phyloP scores from a whole-genome alignment of 768 basidiomycete species.

The Mycena capillaripes region DNA sequence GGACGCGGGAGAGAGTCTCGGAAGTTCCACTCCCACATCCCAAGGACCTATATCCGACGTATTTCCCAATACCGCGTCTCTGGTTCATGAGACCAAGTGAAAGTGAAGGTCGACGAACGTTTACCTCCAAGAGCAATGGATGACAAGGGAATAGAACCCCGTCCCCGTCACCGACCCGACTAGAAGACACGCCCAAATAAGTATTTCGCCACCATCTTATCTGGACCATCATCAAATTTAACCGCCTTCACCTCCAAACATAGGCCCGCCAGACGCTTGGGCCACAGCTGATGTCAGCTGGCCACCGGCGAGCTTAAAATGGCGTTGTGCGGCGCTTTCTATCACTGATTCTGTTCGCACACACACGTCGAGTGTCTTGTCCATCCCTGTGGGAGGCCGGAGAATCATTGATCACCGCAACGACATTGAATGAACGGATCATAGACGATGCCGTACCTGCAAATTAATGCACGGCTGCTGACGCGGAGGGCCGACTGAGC shows the following conservation, averaged over 20 bases:
- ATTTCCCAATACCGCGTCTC: neutral
- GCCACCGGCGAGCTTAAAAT: slow-evolving; percentile 16
- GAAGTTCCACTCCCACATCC: neutral
- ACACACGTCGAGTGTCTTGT: slow-evolving; percentile 25
- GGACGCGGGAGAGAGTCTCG: neutral
- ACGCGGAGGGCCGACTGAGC: neutral
- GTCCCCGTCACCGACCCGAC: neutral
- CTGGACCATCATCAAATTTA: slow-evolving; percentile 9
- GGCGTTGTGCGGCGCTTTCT: neutral
- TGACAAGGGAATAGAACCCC: slow-evolving; percentile 3
- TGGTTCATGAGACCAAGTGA: neutral
- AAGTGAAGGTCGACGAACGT: neutral
- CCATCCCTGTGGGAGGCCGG: neutral
- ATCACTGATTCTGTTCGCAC: slow-evolving; percentile 25
- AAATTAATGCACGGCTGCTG: slow-evolving; percentile 10
- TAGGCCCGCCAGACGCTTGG: slow-evolving; percentile 4
- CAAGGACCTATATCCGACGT: neutral
- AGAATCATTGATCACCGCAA: slow-evolving; percentile 22
- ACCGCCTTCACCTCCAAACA: slow-evolving; percentile 11
- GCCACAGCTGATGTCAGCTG: slow-evolving; percentile 1
- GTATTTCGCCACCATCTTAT: slow-evolving; percentile 5
- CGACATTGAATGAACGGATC: slow-evolving; percentile 20
- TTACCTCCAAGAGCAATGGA: slow-evolving; percentile 2
- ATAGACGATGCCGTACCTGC: slow-evolving; percentile 24
- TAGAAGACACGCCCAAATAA: slow-evolving; percentile 8